These are phyloP conservation scores for Sedum album DNA, from an alignment of 164 flowering plant genomes.

Conservation along the genomic window DNA sequence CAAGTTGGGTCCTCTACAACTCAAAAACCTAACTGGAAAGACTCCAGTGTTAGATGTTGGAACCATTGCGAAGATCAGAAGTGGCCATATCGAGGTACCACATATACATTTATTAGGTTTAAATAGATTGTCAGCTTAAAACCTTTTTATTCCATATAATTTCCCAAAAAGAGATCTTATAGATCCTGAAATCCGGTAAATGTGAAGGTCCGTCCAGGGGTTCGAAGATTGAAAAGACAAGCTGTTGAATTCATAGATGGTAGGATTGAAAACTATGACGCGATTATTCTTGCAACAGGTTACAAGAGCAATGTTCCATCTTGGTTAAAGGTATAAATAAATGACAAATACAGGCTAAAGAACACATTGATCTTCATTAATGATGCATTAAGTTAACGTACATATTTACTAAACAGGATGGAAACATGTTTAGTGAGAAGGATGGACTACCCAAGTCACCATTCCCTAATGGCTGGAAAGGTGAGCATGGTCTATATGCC, in stretches of 20 bases:
- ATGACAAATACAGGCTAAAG: no score
- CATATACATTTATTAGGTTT: background rate
- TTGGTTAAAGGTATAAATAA: constrained; percentile 41
- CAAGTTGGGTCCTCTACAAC: constrained; percentile 37
- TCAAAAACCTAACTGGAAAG: constrained; percentile 17
- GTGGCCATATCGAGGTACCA: constrained; percentile 8
- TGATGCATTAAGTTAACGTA: background rate
- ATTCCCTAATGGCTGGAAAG: no score
- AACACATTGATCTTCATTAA: no score
- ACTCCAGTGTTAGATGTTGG: no score
- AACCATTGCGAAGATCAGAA: constrained; percentile 4
- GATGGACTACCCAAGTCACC: constrained; percentile 23
- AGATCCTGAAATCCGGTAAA: background rate
- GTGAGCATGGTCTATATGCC: no score
- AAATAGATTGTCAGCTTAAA: no score
- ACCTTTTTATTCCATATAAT: no score
- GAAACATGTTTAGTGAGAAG: constrained; percentile 10
- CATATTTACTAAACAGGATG: constrained; percentile 9
- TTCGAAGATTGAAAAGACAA: constrained; percentile 13
- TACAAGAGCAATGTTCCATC: no score
- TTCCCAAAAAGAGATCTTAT: no score
- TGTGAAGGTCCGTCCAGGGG: background rate
- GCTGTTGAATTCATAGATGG: constrained; percentile 21
- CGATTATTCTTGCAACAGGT: constrained; percentile 43
- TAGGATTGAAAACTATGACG: constrained; percentile 17